Conservation (phyloP, 257 asterid genomes). For the Fraxinus excelsior region DNA sequence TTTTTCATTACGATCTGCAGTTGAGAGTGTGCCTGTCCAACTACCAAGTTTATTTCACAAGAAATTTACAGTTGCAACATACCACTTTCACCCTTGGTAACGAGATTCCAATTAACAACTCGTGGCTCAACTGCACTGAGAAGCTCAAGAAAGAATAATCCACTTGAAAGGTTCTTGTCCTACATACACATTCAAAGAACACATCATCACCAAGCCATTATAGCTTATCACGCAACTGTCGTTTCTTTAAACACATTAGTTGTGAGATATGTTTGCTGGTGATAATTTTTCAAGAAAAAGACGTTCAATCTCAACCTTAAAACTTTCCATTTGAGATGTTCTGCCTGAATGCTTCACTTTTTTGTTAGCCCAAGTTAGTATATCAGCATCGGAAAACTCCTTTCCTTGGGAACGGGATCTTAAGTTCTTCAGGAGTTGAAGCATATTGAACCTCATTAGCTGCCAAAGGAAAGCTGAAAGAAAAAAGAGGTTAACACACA, state of each 20-base stretch:
- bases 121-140: slow-evolving; percentile 95
- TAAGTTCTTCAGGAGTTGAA: slow-evolving; percentile 87
- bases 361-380: slow-evolving; percentile 87
- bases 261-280: not conserved
- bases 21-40: not conserved
- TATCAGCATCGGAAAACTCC: slow-evolving; percentile 86
- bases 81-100: slow-evolving; percentile 95
- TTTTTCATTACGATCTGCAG: not conserved
- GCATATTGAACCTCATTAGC: slow-evolving; percentile 95
- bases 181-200: slow-evolving; percentile 31
- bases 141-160: slow-evolving; percentile 90
- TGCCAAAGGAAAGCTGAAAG: slow-evolving; percentile 96
- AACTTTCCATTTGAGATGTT: slow-evolving; percentile 77
- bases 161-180: slow-evolving; percentile 91
- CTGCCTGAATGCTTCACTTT: slow-evolving; percentile 80
- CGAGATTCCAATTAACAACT: slow-evolving; percentile 97
- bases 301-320: slow-evolving; percentile 59
- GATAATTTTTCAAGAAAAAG: slow-evolving; percentile 3
- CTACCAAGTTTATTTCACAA: slow-evolving; percentile 7
- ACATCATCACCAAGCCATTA: slow-evolving; percentile 21
- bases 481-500: slow-evolving; percentile 24
- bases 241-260: not conserved
- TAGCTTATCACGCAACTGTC: slow-evolving; percentile 5
- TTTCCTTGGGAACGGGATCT: slow-evolving; percentile 89
- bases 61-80: slow-evolving; percentile 30